Evolutionary conservation across 1,139 yeast genomes (phyloP).

Genomic region (Lodderomyces elongisporus): DNA sequence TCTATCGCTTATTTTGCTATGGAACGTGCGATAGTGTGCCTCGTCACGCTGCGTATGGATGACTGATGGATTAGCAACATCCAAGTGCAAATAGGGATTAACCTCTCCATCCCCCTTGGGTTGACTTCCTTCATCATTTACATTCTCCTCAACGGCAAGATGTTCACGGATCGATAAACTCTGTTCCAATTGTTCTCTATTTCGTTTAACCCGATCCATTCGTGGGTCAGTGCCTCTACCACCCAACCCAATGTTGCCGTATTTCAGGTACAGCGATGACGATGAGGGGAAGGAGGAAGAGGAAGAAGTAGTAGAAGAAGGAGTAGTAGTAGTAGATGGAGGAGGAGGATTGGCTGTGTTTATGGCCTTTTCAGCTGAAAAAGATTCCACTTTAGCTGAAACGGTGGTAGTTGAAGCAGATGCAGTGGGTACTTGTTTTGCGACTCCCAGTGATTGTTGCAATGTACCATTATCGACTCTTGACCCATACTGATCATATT

Average conservation of each 20-base stretch:
- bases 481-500: slow-evolving; percentile 39
- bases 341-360: background rate
- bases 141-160: background rate
- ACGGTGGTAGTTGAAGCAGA: too few relatives aligned
- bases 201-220: slow-evolving; percentile 7
- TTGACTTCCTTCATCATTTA: slow-evolving; percentile 1
- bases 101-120: slow-evolving; percentile 8
- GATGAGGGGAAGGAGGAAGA: slow-evolving; percentile 1
- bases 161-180: slow-evolving; percentile 5
- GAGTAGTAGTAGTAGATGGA: background rate
- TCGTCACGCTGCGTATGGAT: slow-evolving; percentile 7
- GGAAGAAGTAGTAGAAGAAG: background rate
- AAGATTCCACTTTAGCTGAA: background rate
- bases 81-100: slow-evolving; percentile 30
- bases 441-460: too few relatives aligned
- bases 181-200: slow-evolving; percentile 6
- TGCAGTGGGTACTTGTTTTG: too few relatives aligned
- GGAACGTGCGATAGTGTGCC: slow-evolving; percentile 33
- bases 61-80: slow-evolving; percentile 27
- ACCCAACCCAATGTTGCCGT: background rate
- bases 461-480: slow-evolving; percentile 10
- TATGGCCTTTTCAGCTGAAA: background rate
- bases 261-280: background rate
- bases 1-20: slow-evolving; percentile 33
- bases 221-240: slow-evolving; percentile 3